A percentile compares a stretch with the other conserved stretches of the same genome.
These are phyloP conservation scores for Cutaneotrichosporon cutaneum DNA, from an alignment of 1,284 basidiomycete species.

Conservation along the genomic window DNA sequence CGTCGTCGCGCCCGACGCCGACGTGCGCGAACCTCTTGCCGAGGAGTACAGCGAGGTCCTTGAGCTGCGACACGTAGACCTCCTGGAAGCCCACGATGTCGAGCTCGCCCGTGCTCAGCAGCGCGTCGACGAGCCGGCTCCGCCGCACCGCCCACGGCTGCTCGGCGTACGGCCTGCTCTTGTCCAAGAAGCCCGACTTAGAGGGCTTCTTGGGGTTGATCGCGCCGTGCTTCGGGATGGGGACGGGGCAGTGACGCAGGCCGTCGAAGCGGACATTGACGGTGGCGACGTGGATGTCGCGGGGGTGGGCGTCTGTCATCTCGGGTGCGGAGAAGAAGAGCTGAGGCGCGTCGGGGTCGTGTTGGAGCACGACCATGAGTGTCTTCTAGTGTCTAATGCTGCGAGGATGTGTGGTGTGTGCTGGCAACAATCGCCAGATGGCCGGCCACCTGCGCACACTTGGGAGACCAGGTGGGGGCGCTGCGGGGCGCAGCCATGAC, in stretches of 20 bases:
- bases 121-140: constrained; percentile 40
- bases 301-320: background rate
- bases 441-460: too few relatives aligned
- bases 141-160: constrained; percentile 46
- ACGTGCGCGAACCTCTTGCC: constrained; percentile 60
- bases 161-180: constrained; percentile 30
- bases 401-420: background rate
- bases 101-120: constrained; percentile 33
- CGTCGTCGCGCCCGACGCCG: constrained; percentile 66
- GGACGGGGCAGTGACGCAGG: constrained; percentile 26
- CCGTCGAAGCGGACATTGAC: constrained; percentile 47
- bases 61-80: constrained; percentile 61
- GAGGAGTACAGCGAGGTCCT: constrained; percentile 61
- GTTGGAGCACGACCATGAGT: background rate
- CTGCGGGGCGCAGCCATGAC: background rate
- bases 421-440: too few relatives aligned
- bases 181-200: background rate
- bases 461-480: too few relatives aligned
- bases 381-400: background rate
- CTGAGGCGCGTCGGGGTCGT: constrained; percentile 1
- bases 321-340: constrained; percentile 2
- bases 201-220: constrained; percentile 22
- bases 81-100: constrained; percentile 58
- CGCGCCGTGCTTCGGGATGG: constrained; percentile 34
- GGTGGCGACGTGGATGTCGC: constrained; percentile 37